Base-by-base conservation (phyloP, 2,329 filamentous ascomycete species). In the Xylaria sp. region DNA sequence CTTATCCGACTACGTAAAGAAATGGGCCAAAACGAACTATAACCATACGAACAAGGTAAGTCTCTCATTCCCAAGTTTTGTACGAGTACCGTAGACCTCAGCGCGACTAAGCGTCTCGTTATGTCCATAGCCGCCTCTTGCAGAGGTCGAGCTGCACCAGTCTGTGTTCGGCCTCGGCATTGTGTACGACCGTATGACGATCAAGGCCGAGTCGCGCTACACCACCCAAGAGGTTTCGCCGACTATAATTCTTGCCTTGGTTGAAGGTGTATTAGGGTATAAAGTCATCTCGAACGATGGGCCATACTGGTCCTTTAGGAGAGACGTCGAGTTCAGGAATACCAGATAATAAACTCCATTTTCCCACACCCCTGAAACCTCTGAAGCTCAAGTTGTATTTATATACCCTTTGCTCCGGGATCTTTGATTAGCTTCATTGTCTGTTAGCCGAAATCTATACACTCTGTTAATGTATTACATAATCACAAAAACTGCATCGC, bases 251-350 rank as follows among this genome's bases (percentile, higher is more conserved):
- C 74, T 86, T 23, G 79, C 81, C 0, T 75, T 87, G 8, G 77
- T 87, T 0, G 85, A 87, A 65, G 81, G 81, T 4, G 79, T 84
- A 1, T 75, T 87, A 64, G 85, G 84, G 0, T 87, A 87, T 69
- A 73, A 79, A 63, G 73, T 70, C 20, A 72, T 84, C 0, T 76
- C 73, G 2, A 64, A 55, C 7, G 62, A 77, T 13, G 73, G 66
- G 2, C 58, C 69, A 23, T 59, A 69, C 13, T 80, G 80, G 76
- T 69, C 69, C 34, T 78, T 80, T 51, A 70, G 80, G 63, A 75
- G 74, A 64, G 75, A 80, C 63, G 37, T 77, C 18, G 80, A 77
- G 63, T 79, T 82, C 37, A 64, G 13, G 39, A 54, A n/a, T 13
- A 48, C 28, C 8, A 31, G 60, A 15, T 70, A 67, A n/a, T 64